Evolutionary conservation across 164 flowering plant species (phyloP).

Genomic region (Vitis rupestris): DNA sequence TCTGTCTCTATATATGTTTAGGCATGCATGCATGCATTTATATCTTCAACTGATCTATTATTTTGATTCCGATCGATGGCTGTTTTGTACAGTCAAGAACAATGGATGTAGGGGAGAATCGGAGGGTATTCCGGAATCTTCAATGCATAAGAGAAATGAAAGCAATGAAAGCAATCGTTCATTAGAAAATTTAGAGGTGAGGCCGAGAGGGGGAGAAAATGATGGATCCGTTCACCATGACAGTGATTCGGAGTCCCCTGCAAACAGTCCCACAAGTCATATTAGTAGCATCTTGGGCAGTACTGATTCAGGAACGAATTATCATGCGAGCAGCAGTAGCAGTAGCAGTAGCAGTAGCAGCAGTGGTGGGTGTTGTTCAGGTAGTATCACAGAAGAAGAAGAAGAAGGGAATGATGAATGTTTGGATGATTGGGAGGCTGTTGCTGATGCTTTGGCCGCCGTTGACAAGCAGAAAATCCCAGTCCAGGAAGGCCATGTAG

Average conservation of each 20-base stretch:
- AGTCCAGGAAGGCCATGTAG: too few relatives aligned
- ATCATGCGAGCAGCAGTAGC: conserved; percentile 44
- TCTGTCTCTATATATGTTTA: background rate
- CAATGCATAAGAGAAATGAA: conserved; percentile 18
- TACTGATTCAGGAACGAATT: conserved; percentile 43
- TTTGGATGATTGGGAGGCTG: conserved; percentile 62
- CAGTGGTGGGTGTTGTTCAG: conserved; percentile 45
- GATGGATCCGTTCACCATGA: conserved; percentile 38
- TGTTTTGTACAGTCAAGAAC: conserved; percentile 16
- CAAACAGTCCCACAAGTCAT: conserved; percentile 39
- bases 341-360: conserved; percentile 46
- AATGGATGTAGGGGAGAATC: too few relatives aligned
- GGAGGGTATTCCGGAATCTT: too few relatives aligned
- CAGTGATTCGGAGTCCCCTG: conserved; percentile 54
- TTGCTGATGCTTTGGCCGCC: conserved; percentile 69
- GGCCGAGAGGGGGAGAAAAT: conserved; percentile 20
- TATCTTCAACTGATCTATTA: too few relatives aligned
- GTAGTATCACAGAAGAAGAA: conserved; percentile 55
- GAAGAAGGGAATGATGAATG: conserved; percentile 41
- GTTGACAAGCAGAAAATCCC: conserved; percentile 27
- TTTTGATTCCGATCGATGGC: background rate
- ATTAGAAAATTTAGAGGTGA: conserved; percentile 36
- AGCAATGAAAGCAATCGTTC: conserved; percentile 13
- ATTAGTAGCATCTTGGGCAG: conserved; percentile 35
- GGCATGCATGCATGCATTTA: background rate